A percentile compares a stretch with the other conserved stretches of the same genome.
Conservation (phyloP, 164 flowering plant genomes). For the Liriodendron chinense region DNA sequence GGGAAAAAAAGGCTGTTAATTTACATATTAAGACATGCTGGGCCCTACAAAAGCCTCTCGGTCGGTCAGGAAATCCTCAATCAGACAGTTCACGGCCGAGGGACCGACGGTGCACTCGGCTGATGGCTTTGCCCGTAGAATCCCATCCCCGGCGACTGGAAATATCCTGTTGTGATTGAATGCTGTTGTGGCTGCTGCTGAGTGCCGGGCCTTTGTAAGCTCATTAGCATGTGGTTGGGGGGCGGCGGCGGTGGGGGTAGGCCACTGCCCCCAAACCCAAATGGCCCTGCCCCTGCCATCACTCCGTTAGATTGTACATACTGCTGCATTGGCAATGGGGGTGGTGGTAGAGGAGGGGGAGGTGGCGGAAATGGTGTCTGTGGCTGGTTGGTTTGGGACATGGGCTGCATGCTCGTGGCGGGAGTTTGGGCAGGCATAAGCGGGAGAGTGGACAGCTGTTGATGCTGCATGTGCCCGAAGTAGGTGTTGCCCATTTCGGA, state of each 20-base stretch:
- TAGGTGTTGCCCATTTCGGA: conserved; percentile 40
- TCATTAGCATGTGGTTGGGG: conserved; percentile 48
- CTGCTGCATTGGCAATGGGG: conserved; percentile 39
- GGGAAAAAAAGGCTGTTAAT: conserved; percentile 7
- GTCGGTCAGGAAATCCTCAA: background rate
- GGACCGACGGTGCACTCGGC: conserved; percentile 47
- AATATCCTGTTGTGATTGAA: background rate
- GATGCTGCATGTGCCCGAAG: conserved; percentile 34
- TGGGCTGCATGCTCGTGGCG: conserved; percentile 23
- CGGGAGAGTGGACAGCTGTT: conserved; percentile 14
- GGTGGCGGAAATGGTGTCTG: conserved; percentile 37
- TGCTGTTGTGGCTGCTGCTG: conserved; percentile 22
- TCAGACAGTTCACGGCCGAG: conserved; percentile 44
- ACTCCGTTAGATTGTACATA: conserved; percentile 47
- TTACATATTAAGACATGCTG: conserved; percentile 14
- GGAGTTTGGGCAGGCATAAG: conserved; percentile 14
- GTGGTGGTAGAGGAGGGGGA: conserved; percentile 32
- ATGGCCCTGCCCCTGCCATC: conserved; percentile 52
- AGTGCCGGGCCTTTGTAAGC: conserved; percentile 43
- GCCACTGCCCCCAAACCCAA: conserved; percentile 34
- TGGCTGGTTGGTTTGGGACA: conserved; percentile 36
- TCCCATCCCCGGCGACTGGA: conserved; percentile 37
- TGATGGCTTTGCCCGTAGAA: conserved; percentile 66
- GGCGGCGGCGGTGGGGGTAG: conserved; percentile 63
- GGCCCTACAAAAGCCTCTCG: background rate